Base-by-base conservation (phyloP, 2,329 filamentous ascomycete genomes). In the Diplocarpon mali region DNA sequence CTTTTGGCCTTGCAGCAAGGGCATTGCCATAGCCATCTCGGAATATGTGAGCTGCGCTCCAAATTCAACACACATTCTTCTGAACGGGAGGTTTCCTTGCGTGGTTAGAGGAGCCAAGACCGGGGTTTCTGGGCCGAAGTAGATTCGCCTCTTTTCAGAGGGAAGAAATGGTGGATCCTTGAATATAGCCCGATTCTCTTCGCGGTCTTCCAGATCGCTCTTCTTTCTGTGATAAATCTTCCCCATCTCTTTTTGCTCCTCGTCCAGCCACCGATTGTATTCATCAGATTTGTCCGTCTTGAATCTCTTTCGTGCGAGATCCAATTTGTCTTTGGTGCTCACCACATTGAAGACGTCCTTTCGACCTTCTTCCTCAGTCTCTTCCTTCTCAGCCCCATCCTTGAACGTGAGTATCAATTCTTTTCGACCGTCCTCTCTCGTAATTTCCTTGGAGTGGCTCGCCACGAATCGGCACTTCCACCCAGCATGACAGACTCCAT, bases 21-120 rank as follows among this genome's bases (percentile, higher is more conserved):
- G 89, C 64, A 94, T 69, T 24, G 86, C 81, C 75, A 98, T 85
- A 3, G 90, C 92, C 92, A 98, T 98, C 65, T 98, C 92, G 0
- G 90, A 96, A 69, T 95, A 98, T 0, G 92, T 98, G 39, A 94
- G 72, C 60, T 95, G 84, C 24, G 88, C 89, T 30, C 92, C 92
- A 17, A 96, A 74, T 44, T 89, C 83, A 11, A 87, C 81, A 59
- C 89, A 95, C 27, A 98, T 76, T 40, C 92, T 78, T 45, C 92
- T 82, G 69, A 95, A 98, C 1, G 92, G 92, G 38, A 96, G 72
- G 58, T 98, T 98, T 37, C 92, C 92, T 66, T 96, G 92, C 0
- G 92, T 98, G 1, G 92, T 98, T 39, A 98, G 72, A 30, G 92
- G 92, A 4, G 92, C 92, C n/a, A 98, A 70, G 10, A 89, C 78